phyloP scores from a whole-genome alignment of 2,329 filamentous ascomycete genomes.

The Sporothrix euskadiensis region DNA sequence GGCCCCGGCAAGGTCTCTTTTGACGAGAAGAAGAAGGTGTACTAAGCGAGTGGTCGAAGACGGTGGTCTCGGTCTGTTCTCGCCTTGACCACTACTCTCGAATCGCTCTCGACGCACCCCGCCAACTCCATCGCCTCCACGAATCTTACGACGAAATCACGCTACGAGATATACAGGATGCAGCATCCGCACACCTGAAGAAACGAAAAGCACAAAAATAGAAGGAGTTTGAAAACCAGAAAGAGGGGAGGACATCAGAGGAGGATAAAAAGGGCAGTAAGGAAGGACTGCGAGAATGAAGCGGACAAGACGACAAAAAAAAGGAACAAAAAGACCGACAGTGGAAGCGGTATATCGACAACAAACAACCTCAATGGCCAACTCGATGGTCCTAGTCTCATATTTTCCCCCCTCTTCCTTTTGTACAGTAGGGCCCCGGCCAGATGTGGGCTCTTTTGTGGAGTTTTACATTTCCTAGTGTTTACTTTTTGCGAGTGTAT shows the following conservation, averaged over 20 bases:
- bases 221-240: not conserved
- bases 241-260: not conserved
- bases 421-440: slow-evolving; percentile 8
- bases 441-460: slow-evolving; percentile 3
- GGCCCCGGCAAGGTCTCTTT: slow-evolving; percentile 96
- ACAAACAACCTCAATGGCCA: not conserved
- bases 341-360: not conserved
- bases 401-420: not conserved
- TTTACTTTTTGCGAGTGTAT: not conserved
- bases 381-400: not conserved
- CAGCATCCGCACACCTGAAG: not conserved
- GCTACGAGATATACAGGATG: slow-evolving; percentile 13
- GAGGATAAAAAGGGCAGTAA: not conserved
- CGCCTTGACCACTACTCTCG: not conserved
- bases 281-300: not conserved
- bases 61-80: too few relatives aligned
- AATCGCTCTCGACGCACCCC: not conserved
- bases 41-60: slow-evolving; percentile 54
- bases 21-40: slow-evolving; percentile 99
- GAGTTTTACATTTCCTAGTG: not conserved
- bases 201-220: not conserved
- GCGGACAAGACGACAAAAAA: not conserved
- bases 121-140: not conserved
- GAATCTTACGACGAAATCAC: slow-evolving; percentile 11
- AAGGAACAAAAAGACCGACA: not conserved